These are phyloP conservation scores for Trichoderma aggressivum DNA, from an alignment of 2,329 filamentous ascomycete species.

Conservation along the genomic window DNA sequence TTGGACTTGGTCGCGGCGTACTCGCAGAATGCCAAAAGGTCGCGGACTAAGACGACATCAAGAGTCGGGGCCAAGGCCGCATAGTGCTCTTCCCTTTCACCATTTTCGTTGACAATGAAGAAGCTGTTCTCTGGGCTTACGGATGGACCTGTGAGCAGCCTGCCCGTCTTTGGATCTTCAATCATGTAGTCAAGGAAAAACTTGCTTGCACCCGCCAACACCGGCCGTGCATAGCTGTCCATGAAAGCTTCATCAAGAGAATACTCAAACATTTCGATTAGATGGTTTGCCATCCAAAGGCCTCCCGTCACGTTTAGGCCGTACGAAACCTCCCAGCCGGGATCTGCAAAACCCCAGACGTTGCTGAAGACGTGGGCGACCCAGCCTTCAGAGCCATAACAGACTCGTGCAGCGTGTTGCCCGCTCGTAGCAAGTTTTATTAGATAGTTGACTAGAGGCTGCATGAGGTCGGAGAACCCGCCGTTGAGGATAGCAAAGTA, in stretches of 20 bases:
- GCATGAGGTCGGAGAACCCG: constrained; percentile 10
- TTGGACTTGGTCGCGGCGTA: not conserved
- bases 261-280: constrained; percentile 18
- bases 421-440: not conserved
- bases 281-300: constrained; percentile 14
- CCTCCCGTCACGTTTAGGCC: constrained; percentile 16
- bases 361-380: constrained; percentile 19
- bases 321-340: constrained; percentile 17
- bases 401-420: constrained; percentile 1
- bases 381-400: constrained; percentile 14
- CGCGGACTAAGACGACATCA: constrained; percentile 13
- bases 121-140: constrained; percentile 19
- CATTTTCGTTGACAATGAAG: not conserved
- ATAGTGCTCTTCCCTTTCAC: constrained; percentile 11
- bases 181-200: constrained; percentile 19
- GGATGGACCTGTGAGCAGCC: constrained; percentile 14
- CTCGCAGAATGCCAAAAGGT: constrained; percentile 16
- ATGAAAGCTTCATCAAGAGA: not conserved
- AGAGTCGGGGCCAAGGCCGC: constrained; percentile 9
- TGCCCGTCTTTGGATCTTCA: constrained; percentile 14
- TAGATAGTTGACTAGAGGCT: constrained; percentile 3
- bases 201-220: not conserved
- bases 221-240: not conserved
- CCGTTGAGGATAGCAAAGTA: constrained; percentile 13
- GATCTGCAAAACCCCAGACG: constrained; percentile 13